Conservation (phyloP, 202 grass and related monocot species). For the Digitaria exilis region DNA sequence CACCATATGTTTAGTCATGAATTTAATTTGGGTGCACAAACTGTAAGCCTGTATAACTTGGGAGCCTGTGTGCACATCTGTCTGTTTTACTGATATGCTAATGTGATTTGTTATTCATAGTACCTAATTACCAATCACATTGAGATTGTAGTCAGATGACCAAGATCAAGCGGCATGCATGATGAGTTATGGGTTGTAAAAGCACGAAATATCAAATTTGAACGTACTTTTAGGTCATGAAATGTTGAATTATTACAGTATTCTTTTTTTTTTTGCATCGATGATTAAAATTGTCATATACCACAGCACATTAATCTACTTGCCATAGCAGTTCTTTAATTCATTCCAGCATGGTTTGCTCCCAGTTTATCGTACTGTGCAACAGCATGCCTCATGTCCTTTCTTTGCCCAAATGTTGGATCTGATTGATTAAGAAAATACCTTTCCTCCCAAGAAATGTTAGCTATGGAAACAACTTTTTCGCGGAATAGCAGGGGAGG, state of each 20-base stretch:
- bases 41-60: constrained; percentile 10
- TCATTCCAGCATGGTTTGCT: not conserved
- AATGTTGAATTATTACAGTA: not conserved
- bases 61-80: not conserved
- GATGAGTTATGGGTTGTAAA: not conserved
- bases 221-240: not conserved
- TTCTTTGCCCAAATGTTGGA: not conserved
- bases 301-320: not conserved
- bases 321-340: not conserved
- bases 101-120: not conserved
- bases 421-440: not conserved
- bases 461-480: not conserved
- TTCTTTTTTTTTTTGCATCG: not conserved
- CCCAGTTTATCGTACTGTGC: not conserved
- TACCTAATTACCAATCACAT: constrained; percentile 9
- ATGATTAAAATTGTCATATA: constrained; percentile 22
- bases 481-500: not conserved
- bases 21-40: not conserved
- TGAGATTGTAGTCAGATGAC: not conserved
- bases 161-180: not conserved
- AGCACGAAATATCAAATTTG: not conserved
- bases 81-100: not conserved
- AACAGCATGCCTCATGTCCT: not conserved
- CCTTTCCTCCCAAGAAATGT: not conserved
- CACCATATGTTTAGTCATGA: not conserved